These are phyloP conservation scores for Vitis rotundifolia DNA, from an alignment of 164 flowering plant genomes.

Conservation along the genomic window DNA sequence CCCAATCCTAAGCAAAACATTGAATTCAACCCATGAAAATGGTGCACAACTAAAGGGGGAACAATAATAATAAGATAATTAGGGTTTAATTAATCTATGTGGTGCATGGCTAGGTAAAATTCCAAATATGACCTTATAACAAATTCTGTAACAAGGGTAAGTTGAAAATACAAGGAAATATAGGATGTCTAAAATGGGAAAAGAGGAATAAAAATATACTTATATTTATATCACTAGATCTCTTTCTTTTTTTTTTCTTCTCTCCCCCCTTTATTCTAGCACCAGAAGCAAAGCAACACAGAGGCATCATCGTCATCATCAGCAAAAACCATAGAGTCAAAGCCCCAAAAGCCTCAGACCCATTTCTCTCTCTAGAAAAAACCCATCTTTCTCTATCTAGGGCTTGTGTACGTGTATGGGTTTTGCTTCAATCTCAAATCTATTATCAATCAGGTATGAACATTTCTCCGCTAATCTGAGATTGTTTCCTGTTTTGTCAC, in stretches of 20 bases:
- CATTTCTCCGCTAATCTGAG: neutral
- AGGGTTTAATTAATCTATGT: too few species aligned
- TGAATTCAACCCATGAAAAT: too few species aligned
- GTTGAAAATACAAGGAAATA: too few species aligned
- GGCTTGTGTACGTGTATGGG: constrained; percentile 1
- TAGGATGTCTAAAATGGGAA: too few species aligned
- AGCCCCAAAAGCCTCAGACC: constrained; percentile 12
- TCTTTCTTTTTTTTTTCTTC: neutral
- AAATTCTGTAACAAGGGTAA: too few species aligned
- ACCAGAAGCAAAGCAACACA: constrained; percentile 31
- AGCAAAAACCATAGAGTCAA: constrained; percentile 29
- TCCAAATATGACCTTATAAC: too few species aligned
- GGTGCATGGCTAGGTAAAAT: too few species aligned
- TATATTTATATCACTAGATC: too few species aligned
- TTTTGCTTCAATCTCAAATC: neutral
- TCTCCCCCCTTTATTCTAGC: constrained; percentile 12
- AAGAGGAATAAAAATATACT: too few species aligned
- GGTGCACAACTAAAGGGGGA: too few species aligned
- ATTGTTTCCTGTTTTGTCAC: neutral
- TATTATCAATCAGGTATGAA: neutral
- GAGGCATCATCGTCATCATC: constrained; percentile 36
- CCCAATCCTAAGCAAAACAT: too few species aligned
- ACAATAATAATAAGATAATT: too few species aligned
- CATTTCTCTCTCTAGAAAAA: constrained; percentile 8
- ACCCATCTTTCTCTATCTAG: neutral